phyloP scores from a whole-genome alignment of 805 yeast genomes.

The Wickerhamomyces bovis region DNA sequence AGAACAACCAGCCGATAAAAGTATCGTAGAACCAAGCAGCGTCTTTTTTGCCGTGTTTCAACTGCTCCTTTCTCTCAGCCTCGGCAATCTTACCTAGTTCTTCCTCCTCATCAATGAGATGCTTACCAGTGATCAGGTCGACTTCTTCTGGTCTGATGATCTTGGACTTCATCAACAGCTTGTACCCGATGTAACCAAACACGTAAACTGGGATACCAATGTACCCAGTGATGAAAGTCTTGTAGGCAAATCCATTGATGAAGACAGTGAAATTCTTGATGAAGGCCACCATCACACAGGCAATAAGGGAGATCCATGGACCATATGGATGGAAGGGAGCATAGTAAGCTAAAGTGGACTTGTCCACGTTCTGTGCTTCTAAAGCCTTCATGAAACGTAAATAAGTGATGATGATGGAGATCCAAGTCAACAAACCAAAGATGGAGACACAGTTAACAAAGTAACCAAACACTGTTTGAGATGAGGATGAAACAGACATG shows the following conservation, averaged over 20 bases:
- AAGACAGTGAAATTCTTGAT: constrained; percentile 73
- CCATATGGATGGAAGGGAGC: constrained; percentile 76
- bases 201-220: constrained; percentile 65
- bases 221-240: constrained; percentile 71
- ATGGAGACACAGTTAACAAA: constrained; percentile 75
- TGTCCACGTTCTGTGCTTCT: constrained; percentile 59
- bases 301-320: constrained; percentile 48
- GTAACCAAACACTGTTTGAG: constrained; percentile 58
- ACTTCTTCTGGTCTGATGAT: constrained; percentile 46
- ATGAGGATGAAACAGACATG: constrained; percentile 55
- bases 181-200: constrained; percentile 70
- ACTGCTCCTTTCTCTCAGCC: constrained; percentile 18
- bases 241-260: constrained; percentile 57
- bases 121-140: constrained; percentile 49
- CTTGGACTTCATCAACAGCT: constrained; percentile 44
- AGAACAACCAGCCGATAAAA: constrained; percentile 42
- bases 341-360: constrained; percentile 46
- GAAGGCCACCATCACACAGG: constrained; percentile 51
- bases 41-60: constrained; percentile 25
- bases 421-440: constrained; percentile 72
- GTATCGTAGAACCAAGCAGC: constrained; percentile 39
- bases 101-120: constrained; percentile 29
- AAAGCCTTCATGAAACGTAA: constrained; percentile 60
- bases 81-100: constrained; percentile 19
- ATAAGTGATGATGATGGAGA: constrained; percentile 62